Evolutionary conservation across 352 stramenopile genomes (phyloP).

Genomic region (Pythium grandisporangium): DNA sequence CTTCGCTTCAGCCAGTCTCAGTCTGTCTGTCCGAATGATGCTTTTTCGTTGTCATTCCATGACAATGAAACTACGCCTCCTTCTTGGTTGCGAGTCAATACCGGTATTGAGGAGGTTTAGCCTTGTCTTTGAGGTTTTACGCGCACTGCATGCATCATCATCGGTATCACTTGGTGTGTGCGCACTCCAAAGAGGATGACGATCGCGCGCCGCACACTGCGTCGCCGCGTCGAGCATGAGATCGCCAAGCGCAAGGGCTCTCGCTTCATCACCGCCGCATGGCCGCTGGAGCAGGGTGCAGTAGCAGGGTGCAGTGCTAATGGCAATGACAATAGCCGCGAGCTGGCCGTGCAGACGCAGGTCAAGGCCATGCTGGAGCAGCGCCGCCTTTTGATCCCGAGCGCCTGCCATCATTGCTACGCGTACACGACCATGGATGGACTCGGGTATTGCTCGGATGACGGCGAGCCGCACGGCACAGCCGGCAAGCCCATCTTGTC

Average conservation of each 20-base stretch:
- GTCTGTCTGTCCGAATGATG: too few relatives aligned
- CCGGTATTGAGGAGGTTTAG: too few relatives aligned
- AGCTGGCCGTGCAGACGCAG: constrained; percentile 13
- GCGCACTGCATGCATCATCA: too few relatives aligned
- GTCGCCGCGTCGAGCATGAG: constrained; percentile 49
- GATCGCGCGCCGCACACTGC: constrained; percentile 24
- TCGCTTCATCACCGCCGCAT: constrained; percentile 65
- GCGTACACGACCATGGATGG: constrained; percentile 47
- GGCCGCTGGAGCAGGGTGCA: constrained; percentile 21
- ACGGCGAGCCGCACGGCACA: constrained; percentile 67
- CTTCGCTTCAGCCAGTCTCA: too few relatives aligned
- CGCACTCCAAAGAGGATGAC: too few relatives aligned
- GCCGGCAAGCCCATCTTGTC: constrained; percentile 57
- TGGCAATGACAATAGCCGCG: constrained; percentile 8
- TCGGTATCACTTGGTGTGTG: too few relatives aligned
- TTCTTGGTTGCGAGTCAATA: too few relatives aligned
- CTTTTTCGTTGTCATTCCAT: too few relatives aligned
- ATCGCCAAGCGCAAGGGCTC: constrained; percentile 77
- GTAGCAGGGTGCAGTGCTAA: too few relatives aligned
- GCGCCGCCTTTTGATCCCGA: constrained; percentile 33
- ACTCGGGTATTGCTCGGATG: constrained; percentile 53
- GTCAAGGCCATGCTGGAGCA: constrained; percentile 37
- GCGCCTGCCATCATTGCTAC: constrained; percentile 69
- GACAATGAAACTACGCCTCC: too few relatives aligned
- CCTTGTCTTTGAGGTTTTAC: too few relatives aligned